phyloP scores from a whole-genome alignment of 805 yeast species.

The Metschnikowia corniflorae region DNA sequence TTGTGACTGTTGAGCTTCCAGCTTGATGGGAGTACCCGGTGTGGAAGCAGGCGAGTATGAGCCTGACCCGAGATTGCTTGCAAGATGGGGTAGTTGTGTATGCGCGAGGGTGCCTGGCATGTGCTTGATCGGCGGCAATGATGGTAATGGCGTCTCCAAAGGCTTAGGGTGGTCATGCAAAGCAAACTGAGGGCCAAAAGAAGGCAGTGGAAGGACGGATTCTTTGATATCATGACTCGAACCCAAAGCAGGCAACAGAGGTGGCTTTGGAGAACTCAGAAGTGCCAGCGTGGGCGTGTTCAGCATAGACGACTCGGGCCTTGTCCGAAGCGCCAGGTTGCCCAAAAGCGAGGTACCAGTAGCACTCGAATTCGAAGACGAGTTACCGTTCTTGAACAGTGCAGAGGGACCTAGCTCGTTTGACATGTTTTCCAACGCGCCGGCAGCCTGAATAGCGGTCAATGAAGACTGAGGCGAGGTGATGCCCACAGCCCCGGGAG shows the following conservation, averaged over 20 bases:
- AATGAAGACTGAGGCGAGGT: slow-evolving; percentile 14
- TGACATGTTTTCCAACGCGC: slow-evolving; percentile 43
- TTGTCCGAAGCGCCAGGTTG: slow-evolving; percentile 1
- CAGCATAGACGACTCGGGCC: slow-evolving; percentile 14
- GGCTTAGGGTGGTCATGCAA: slow-evolving; percentile 13
- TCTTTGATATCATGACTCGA: slow-evolving; percentile 4
- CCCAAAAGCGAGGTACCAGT: slow-evolving; percentile 35
- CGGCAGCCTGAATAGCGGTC: slow-evolving; percentile 38
- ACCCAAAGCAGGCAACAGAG: slow-evolving; percentile 34
- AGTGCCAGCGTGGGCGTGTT: slow-evolving; percentile 40
- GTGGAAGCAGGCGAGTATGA: slow-evolving; percentile 7
- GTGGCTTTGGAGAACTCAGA: slow-evolving; percentile 23
- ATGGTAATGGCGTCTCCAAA: slow-evolving; percentile 13
- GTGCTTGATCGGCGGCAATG: slow-evolving; percentile 22
- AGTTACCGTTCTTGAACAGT: slow-evolving; percentile 27
- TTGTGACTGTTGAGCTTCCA: no score
- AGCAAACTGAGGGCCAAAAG: slow-evolving; percentile 45
- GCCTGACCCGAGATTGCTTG: slow-evolving; percentile 5
- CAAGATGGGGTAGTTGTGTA: slow-evolving; percentile 26
- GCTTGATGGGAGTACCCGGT: no score
- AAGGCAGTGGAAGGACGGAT: slow-evolving; percentile 35
- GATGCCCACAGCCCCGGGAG: slow-evolving; percentile 4
- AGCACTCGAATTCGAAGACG: slow-evolving; percentile 7
- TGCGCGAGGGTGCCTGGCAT: slow-evolving; percentile 13
- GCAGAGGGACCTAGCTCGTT: slow-evolving; percentile 44